Evolutionary conservation across 352 stramenopile species (phyloP), one percentile per base, ranked within the genome.

Genomic region (Ochromonadaceae sp.): DNA sequence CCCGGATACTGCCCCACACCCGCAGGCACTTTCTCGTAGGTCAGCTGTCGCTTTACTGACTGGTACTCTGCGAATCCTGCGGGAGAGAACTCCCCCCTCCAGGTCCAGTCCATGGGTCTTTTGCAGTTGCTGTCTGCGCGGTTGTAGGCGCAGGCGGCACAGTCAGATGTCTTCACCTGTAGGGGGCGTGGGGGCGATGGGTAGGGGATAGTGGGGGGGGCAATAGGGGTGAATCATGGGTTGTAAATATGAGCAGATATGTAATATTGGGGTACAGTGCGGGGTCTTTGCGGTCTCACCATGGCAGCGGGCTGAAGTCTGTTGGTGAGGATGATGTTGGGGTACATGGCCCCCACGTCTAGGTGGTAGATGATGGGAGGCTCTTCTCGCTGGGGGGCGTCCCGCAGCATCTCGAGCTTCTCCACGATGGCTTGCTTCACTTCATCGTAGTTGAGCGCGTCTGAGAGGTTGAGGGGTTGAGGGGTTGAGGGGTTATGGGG

Each of bases 291-390:
- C n/a, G n/a, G n/a, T n/a, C n/a, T n/a, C n/a, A 97, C 90, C 65
- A 98, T 97, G 12, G 91, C 87, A 55, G 84, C 93, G 20, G 93
- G 92, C 76, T 98, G 92, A 40, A 99, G 75, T 0, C 94, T 87
- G 70, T 99, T 99, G 5, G 92, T 98, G 10, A 99, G 71, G 74
- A 99, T 99, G 67, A 99, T 99, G 69, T 99, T 99, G 7, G 93
- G 94, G 72, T 99, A 99, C 94, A 99, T 99, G 30, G 93, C 94
- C 28, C 86, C 91, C 1, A 99, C 94, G 74, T 99, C 94, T 68
- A 99, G 85, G 69, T 99, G 93, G 70, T 98, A 99, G 57, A 99
- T 96, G 25, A 95, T 81, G 0, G 94, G 94, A 43, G 69, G 75
- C 81, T 88, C 76, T 87, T 76, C 81, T 3, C 87, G 81, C 43